These are phyloP conservation scores for Xerocomus brunneocitrinus DNA, from an alignment of 768 basidiomycete genomes.

Conservation along the genomic window DNA sequence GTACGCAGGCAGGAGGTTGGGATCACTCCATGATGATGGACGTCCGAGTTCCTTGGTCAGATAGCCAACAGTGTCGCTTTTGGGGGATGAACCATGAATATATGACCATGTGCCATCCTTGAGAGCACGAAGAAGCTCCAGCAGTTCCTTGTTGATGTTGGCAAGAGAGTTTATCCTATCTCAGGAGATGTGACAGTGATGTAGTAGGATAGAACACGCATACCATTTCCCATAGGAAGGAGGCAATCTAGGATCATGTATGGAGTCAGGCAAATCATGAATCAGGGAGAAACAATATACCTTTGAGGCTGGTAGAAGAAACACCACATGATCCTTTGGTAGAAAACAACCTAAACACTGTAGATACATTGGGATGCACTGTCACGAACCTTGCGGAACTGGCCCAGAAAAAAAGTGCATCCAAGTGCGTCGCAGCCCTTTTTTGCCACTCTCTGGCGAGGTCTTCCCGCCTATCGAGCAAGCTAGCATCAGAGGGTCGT, in stretches of 20 bases:
- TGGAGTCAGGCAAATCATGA: not conserved
- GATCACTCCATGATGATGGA: constrained; percentile 61
- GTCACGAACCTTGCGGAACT: constrained; percentile 63
- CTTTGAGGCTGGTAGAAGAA: constrained; percentile 75
- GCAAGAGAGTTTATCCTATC: constrained; percentile 64
- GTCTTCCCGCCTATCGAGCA: constrained; percentile 18
- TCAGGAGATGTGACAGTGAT: not conserved
- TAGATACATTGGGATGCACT: not conserved
- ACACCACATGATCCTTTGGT: constrained; percentile 80
- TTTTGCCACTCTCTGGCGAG: constrained; percentile 27
- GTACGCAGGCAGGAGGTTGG: constrained; percentile 52
- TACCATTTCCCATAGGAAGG: constrained; percentile 58
- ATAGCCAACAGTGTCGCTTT: constrained; percentile 39
- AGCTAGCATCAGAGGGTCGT: not conserved
- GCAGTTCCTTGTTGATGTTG: constrained; percentile 56
- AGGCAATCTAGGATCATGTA: constrained; percentile 32
- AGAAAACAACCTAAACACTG: not conserved
- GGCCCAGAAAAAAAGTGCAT: constrained; percentile 72
- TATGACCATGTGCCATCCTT: constrained; percentile 62
- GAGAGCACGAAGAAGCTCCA: constrained; percentile 49
- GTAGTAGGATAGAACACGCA: not conserved
- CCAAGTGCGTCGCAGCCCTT: constrained; percentile 45
- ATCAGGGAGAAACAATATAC: constrained; percentile 31
- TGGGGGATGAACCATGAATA: constrained; percentile 34
- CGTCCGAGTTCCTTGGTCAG: constrained; percentile 55